phyloP scores from a whole-genome alignment of 225 moss, liverwort and hornwort genomes.

The Asterella californica region DNA sequence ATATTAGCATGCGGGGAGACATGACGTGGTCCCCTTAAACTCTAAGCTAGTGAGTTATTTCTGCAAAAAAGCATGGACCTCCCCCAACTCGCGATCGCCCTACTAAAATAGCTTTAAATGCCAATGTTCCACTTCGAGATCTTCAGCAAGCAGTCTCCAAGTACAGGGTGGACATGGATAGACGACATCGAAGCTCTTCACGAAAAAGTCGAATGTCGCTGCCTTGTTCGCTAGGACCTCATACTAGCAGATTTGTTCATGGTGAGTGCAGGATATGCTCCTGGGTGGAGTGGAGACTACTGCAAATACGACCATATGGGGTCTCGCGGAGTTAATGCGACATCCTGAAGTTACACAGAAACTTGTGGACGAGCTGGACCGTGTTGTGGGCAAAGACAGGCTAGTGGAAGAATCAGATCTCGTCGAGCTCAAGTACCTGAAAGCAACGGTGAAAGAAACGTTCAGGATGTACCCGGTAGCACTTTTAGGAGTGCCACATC shows the following conservation, averaged over 20 bases:
- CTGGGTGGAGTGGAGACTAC: slow-evolving; percentile 16
- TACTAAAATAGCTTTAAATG: too few species aligned
- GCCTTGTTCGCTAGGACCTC: neutral
- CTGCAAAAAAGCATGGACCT: too few species aligned
- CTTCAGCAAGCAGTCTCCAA: too few species aligned
- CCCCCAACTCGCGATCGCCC: too few species aligned
- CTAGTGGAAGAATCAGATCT: too few species aligned
- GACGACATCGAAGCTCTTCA: too few species aligned
- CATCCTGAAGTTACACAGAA: neutral
- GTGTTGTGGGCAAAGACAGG: neutral
- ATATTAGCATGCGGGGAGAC: neutral
- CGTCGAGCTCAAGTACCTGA: too few species aligned
- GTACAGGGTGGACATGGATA: too few species aligned
- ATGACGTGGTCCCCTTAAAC: too few species aligned
- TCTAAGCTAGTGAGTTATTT: too few species aligned
- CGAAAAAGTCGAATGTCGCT: neutral
- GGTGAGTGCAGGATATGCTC: slow-evolving; percentile 16
- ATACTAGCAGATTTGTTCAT: neutral
- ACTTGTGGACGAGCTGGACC: slow-evolving; percentile 19
- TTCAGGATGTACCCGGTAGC: slow-evolving; percentile 16
- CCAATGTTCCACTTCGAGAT: too few species aligned
- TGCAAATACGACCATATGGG: slow-evolving; percentile 7
- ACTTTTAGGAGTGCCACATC: slow-evolving; percentile 14
- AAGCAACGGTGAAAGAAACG: too few species aligned
- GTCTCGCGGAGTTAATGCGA: slow-evolving; percentile 15